Percentiles rank a stretch among this genome's conserved stretches.
Evolutionary conservation across 805 yeast species (phyloP).

Genomic region (Brettanomyces nanus): DNA sequence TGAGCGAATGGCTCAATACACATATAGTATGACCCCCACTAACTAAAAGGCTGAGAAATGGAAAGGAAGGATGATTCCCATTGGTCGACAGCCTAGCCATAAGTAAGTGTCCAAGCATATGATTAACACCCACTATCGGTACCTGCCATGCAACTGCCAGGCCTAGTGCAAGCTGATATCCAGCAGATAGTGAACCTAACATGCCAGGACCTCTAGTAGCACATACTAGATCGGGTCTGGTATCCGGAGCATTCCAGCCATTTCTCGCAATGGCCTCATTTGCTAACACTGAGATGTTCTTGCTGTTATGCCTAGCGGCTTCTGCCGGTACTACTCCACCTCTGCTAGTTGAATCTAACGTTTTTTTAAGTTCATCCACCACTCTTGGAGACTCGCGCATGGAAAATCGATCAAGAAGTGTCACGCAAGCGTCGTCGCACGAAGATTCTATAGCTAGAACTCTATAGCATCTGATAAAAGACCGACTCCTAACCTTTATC

Average conservation of each 20-base stretch:
- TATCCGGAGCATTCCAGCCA: conserved; percentile 23
- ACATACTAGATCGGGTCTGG: conserved; percentile 64
- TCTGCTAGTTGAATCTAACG: conserved; percentile 52
- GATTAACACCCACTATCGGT: conserved; percentile 88
- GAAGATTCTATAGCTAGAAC: conserved; percentile 88
- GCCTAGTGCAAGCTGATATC: conserved; percentile 81
- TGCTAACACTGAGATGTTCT: conserved; percentile 44
- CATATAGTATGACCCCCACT: conserved; percentile 95
- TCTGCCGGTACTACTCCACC: conserved; percentile 89
- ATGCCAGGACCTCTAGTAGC: conserved; percentile 97
- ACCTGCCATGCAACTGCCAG: conserved; percentile 65
- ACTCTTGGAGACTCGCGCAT: conserved; percentile 35
- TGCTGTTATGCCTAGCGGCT: conserved; percentile 76
- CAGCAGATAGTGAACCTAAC: conserved; percentile 80
- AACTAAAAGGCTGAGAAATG: conserved; percentile 68
- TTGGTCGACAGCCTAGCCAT: conserved; percentile 46
- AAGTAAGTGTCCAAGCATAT: conserved; percentile 89
- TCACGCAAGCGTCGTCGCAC: conserved; percentile 92
- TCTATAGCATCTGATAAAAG: conserved; percentile 35
- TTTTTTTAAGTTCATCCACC: conserved; percentile 51
- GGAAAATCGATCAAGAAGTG: conserved; percentile 49
- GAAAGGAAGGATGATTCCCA: conserved; percentile 42
- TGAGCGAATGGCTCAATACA: conserved; percentile 53
- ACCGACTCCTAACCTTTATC: no score
- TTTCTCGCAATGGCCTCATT: conserved; percentile 32